Evolutionary conservation across 257 asterid species (phyloP).

Genomic region (Coffea eugenioides): DNA sequence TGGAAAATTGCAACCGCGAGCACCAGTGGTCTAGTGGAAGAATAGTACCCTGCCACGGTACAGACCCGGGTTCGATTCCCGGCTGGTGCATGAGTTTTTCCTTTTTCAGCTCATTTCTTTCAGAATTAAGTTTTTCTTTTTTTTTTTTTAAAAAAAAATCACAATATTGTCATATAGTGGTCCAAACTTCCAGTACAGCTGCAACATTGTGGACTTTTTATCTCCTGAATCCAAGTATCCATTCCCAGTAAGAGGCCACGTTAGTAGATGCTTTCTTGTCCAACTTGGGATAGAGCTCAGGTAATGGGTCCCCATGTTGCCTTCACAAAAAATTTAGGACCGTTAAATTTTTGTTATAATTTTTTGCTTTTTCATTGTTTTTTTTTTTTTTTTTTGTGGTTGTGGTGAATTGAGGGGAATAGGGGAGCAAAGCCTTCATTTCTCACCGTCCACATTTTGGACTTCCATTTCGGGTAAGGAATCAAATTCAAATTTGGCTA

Average conservation of each 20-base stretch:
- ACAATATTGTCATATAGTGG: too few species aligned
- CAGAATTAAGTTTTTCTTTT: too few species aligned
- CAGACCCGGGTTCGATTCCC: slow-evolving; percentile 99
- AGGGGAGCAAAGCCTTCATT: neutral
- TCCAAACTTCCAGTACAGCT: too few species aligned
- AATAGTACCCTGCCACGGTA: slow-evolving; percentile 93
- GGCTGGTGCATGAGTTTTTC: slow-evolving; percentile 66
- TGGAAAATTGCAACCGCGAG: neutral
- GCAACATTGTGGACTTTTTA: too few species aligned
- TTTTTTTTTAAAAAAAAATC: too few species aligned
- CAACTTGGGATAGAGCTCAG: neutral
- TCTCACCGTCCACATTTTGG: neutral
- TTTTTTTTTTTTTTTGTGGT: neutral
- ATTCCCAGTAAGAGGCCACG: too few species aligned
- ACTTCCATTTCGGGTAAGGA: slow-evolving; percentile 3
- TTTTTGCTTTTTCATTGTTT: neutral
- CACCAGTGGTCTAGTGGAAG: slow-evolving; percentile 36
- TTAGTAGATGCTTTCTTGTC: too few species aligned
- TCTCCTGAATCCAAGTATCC: neutral
- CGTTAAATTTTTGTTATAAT: neutral
- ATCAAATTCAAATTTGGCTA: neutral
- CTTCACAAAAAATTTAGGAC: neutral
- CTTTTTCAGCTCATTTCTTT: too few species aligned
- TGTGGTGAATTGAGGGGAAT: neutral
- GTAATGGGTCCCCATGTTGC: neutral